These are phyloP conservation scores for Geotrichum restrictum DNA, from an alignment of 1,139 yeast genomes.

Conservation along the genomic window DNA sequence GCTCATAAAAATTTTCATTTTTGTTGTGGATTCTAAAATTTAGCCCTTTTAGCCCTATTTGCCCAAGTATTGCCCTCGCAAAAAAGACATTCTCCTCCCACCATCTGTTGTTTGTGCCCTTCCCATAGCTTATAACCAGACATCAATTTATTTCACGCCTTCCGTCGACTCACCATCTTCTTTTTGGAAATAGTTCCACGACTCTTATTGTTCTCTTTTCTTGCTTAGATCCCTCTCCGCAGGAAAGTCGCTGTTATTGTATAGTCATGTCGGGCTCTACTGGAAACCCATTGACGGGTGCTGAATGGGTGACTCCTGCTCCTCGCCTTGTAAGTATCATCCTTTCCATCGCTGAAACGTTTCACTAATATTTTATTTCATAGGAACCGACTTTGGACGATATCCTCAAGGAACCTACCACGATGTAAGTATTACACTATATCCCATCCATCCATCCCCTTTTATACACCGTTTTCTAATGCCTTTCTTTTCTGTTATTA, in stretches of 20 bases:
- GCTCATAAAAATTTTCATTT: neutral
- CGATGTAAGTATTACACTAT: constrained; percentile 13
- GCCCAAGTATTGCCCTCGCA: too few species aligned
- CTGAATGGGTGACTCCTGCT: constrained; percentile 10
- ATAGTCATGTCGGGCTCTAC: constrained; percentile 6
- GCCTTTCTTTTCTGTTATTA: neutral
- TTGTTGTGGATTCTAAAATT: neutral
- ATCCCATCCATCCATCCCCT: neutral
- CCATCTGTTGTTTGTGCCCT: too few species aligned
- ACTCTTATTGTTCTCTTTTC: neutral
- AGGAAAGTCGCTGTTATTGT: neutral
- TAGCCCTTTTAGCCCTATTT: too few species aligned
- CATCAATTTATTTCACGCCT: too few species aligned
- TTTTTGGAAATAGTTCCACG: too few species aligned
- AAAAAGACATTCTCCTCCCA: too few species aligned
- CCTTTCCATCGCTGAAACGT: neutral
- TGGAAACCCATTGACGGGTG: constrained; percentile 12
- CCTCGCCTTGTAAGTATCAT: constrained; percentile 1
- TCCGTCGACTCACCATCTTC: too few species aligned
- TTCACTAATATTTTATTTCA: neutral
- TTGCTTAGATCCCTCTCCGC: neutral
- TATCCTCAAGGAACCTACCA: constrained; percentile 14
- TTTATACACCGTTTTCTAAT: neutral
- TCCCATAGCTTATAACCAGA: too few species aligned
- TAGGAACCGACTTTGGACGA: constrained; percentile 20